Percentiles rank a stretch among this genome's conserved stretches.
Conservation (phyloP, 495 filamentous ascomycete species). For the Talaromyces liani region DNA sequence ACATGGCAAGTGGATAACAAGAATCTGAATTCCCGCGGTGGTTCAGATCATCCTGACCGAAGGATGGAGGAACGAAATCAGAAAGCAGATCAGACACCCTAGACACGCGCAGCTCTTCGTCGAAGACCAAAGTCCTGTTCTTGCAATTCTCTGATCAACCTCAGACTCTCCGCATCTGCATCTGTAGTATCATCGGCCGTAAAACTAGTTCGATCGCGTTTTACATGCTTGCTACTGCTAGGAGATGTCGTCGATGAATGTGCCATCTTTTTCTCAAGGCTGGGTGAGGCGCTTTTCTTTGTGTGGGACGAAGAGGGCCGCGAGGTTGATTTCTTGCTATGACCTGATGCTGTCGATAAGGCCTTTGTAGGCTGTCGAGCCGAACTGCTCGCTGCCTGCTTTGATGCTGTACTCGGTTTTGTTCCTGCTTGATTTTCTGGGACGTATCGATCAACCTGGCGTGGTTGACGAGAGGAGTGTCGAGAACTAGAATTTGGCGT, state of each 20-base stretch:
- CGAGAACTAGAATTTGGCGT: slow-evolving; percentile 42
- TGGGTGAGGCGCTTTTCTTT: slow-evolving; percentile 35
- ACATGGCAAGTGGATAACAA: neutral
- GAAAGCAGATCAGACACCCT: neutral
- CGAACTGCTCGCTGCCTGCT: slow-evolving; percentile 14
- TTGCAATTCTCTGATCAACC: slow-evolving; percentile 49
- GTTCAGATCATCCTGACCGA: neutral
- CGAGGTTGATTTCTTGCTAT: slow-evolving; percentile 30
- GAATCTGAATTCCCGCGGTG: neutral
- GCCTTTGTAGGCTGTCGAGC: slow-evolving; percentile 14
- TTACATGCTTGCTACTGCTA: slow-evolving; percentile 18
- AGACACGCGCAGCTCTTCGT: slow-evolving; percentile 31
- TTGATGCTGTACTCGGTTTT: slow-evolving; percentile 21
- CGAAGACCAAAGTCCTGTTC: slow-evolving; percentile 53
- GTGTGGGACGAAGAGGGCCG: slow-evolving; percentile 38
- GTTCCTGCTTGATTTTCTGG: slow-evolving; percentile 27
- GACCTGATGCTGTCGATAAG: slow-evolving; percentile 24
- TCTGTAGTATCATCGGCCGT: slow-evolving; percentile 20
- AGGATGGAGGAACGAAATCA: neutral
- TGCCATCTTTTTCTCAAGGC: slow-evolving; percentile 27
- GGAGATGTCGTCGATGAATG: slow-evolving; percentile 19
- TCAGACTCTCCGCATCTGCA: slow-evolving; percentile 46
- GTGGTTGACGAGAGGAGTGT: slow-evolving; percentile 43
- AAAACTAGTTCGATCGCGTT: slow-evolving; percentile 15
- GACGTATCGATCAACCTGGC: slow-evolving; percentile 35